phyloP scores from a whole-genome alignment of 257 asterid genomes.

The Mentha longifolia region DNA sequence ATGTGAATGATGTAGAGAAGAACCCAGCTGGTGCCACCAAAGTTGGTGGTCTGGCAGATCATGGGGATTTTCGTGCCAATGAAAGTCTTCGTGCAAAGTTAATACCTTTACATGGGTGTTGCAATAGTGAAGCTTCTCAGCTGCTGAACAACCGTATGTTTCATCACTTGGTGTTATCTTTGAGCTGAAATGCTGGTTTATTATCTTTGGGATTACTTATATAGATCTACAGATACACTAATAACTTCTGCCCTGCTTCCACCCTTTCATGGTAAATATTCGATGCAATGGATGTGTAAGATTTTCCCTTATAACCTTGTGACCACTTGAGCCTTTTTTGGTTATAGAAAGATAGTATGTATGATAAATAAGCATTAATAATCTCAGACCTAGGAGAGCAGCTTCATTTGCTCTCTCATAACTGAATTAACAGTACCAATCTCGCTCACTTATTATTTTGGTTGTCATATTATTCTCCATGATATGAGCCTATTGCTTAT shows the following conservation, averaged over 20 bases:
- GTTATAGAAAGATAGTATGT: not conserved
- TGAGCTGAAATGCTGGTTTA: conserved; percentile 28
- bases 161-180: conserved; percentile 13
- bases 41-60: conserved; percentile 52
- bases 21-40: conserved; percentile 51
- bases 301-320: not conserved
- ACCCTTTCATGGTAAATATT: conserved; percentile 11
- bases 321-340: not conserved
- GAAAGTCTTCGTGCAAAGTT: conserved; percentile 52
- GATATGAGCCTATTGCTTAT: conserved; percentile 12
- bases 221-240: conserved; percentile 10
- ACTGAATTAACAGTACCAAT: conserved; percentile 9
- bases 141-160: conserved; percentile 73
- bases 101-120: conserved; percentile 72
- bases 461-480: conserved; percentile 16
- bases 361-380: not conserved
- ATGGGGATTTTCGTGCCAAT: conserved; percentile 57
- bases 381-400: conserved; percentile 19
- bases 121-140: conserved; percentile 72
- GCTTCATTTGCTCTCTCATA: conserved; percentile 29
- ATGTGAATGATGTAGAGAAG: conserved; percentile 70
- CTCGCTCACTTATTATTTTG: conserved; percentile 3
- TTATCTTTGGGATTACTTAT: conserved; percentile 8
- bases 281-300: conserved; percentile 10
- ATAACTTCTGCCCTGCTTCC: not conserved